Evolutionary conservation across 768 basidiomycete species (phyloP).

Genomic region (Boletus barrowsii): DNA sequence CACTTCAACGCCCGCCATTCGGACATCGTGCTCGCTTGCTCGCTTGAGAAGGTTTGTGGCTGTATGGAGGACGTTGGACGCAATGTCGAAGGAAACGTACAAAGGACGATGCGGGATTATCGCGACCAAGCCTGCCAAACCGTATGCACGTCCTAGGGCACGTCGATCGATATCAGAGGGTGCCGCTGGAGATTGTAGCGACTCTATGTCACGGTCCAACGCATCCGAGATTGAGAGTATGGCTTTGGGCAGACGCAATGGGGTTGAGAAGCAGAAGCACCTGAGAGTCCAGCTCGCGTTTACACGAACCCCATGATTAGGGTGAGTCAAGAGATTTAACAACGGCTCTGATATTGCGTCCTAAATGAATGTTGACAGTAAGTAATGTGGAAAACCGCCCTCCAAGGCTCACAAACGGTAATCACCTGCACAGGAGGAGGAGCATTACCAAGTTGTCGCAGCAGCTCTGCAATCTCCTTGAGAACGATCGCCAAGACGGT

Average conservation of each 20-base stretch:
- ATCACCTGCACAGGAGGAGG: constrained; percentile 81
- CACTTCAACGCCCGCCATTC: constrained; percentile 77
- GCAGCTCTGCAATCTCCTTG: constrained; percentile 78
- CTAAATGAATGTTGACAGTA: constrained; percentile 31
- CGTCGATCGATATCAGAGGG: constrained; percentile 68
- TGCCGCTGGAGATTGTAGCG: constrained; percentile 68
- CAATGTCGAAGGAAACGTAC: constrained; percentile 93
- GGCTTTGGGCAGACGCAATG: constrained; percentile 76
- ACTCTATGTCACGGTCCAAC: constrained; percentile 76
- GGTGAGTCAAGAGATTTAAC: constrained; percentile 80
- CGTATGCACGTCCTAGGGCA: constrained; percentile 85
- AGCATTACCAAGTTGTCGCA: constrained; percentile 89
- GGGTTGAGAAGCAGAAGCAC: constrained; percentile 88
- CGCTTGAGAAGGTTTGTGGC: constrained; percentile 87
- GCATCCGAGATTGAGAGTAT: constrained; percentile 76
- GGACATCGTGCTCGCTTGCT: constrained; percentile 87
- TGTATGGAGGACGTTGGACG: constrained; percentile 86
- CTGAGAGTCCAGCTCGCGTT: constrained; percentile 85
- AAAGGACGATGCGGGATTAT: constrained; percentile 84
- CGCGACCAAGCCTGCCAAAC: constrained; percentile 82
- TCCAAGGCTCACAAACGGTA: not conserved
- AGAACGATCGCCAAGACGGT: constrained; percentile 70
- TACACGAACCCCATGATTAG: constrained; percentile 82
- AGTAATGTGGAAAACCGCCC: not conserved
- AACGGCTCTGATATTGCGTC: constrained; percentile 86